Evolutionary conservation across 2,329 filamentous ascomycete genomes (phyloP).

Genomic region (Claviceps africana): DNA sequence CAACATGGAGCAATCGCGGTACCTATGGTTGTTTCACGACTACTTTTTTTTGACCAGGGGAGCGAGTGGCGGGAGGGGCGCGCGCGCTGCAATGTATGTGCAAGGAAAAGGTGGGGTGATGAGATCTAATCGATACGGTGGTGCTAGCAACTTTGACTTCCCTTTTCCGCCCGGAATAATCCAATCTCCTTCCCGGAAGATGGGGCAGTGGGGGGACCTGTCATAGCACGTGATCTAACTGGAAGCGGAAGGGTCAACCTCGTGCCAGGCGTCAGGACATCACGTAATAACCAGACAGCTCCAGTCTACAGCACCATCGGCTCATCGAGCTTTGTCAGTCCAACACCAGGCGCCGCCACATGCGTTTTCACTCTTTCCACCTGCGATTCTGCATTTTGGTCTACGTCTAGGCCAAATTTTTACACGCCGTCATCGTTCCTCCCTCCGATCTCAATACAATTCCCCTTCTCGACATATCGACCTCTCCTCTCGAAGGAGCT

Average conservation of each 20-base stretch:
- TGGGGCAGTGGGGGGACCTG: background rate
- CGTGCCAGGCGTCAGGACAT: conserved; percentile 27
- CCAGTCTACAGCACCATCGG: conserved; percentile 14
- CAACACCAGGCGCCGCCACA: conserved; percentile 20
- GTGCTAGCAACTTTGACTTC: too few species aligned
- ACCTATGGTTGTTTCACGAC: background rate
- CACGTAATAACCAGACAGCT: conserved; percentile 30
- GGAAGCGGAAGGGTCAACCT: conserved; percentile 13
- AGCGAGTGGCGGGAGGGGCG: background rate
- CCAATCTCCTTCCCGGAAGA: background rate
- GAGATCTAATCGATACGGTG: conserved; percentile 19
- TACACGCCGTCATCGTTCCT: background rate
- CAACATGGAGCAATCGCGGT: background rate
- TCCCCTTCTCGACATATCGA: background rate
- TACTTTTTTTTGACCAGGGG: conserved; percentile 6
- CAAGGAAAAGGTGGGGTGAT: conserved; percentile 14
- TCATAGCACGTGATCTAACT: conserved; percentile 18
- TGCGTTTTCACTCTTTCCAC: background rate
- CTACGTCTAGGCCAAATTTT: background rate
- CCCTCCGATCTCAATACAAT: conserved; percentile 4
- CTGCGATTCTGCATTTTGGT: background rate
- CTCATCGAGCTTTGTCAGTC: conserved; percentile 20
- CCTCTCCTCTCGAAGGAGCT: conserved; percentile 11
- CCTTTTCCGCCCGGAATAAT: too few species aligned
- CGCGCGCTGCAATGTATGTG: conserved; percentile 5